Conservation (phyloP, 371 early-diverging fungal species). For the Mucor ambiguus region DNA sequence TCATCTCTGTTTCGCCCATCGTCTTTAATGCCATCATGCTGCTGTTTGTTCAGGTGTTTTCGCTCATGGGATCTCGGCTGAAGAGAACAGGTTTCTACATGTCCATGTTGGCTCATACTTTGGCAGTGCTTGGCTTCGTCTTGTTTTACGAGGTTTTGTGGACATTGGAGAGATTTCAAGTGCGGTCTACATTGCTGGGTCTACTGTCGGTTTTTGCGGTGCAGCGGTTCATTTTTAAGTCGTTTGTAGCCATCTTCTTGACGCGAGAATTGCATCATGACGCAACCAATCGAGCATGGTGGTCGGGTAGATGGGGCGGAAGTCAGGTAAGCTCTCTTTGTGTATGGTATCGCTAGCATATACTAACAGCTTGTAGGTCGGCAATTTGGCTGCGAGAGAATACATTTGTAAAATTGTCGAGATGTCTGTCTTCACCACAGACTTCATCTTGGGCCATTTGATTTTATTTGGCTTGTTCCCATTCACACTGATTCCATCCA, state of each 20-base stretch:
- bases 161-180: slow-evolving; percentile 66
- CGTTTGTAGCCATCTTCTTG: slow-evolving; percentile 69
- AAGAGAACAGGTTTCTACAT: slow-evolving; percentile 69
- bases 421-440: slow-evolving; percentile 81
- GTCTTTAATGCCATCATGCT: slow-evolving; percentile 69
- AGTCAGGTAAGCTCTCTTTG: slow-evolving; percentile 33
- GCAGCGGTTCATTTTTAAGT: slow-evolving; percentile 73
- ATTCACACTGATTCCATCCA: slow-evolving; percentile 71
- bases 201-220: slow-evolving; percentile 65
- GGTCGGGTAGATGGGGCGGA: slow-evolving; percentile 82
- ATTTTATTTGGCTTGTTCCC: slow-evolving; percentile 73
- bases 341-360: neutral
- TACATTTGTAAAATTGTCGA: slow-evolving; percentile 87
- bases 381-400: slow-evolving; percentile 68
- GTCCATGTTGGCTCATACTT: slow-evolving; percentile 65
- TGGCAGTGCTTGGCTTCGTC: slow-evolving; percentile 63
- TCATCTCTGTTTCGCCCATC: slow-evolving; percentile 71
- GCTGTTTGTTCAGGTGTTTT: slow-evolving; percentile 66
- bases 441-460: slow-evolving; percentile 79
- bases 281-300: slow-evolving; percentile 86
- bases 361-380: neutral
- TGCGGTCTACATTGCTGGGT: slow-evolving; percentile 66
- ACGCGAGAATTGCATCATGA: slow-evolving; percentile 82
- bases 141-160: slow-evolving; percentile 67
- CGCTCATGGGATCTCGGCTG: slow-evolving; percentile 54